Conservation (phyloP, 371 early-diverging fungal species). For the Syncephalis fuscata region DNA sequence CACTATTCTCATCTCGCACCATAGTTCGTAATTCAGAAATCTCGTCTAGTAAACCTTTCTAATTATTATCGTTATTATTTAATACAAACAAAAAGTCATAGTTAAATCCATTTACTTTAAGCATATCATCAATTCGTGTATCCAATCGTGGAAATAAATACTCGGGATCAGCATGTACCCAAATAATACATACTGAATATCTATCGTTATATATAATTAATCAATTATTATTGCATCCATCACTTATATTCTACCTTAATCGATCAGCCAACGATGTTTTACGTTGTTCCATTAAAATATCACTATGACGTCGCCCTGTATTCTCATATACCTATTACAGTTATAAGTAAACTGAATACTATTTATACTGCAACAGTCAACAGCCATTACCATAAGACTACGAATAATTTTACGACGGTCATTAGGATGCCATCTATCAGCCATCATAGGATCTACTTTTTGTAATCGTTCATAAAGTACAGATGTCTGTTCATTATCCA, state of each 20-base stretch:
- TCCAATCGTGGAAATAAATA: slow-evolving; percentile 60
- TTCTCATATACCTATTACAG: slow-evolving; percentile 37
- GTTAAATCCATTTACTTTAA: slow-evolving; percentile 22
- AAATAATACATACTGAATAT: slow-evolving; percentile 57
- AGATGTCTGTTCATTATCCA: slow-evolving; percentile 17
- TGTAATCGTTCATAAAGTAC: slow-evolving; percentile 38
- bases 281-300: slow-evolving; percentile 42
- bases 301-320: slow-evolving; percentile 59
- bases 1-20: slow-evolving; percentile 17
- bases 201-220: slow-evolving; percentile 6
- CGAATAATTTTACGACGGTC: slow-evolving; percentile 74
- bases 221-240: background rate
- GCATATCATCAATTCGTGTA: slow-evolving; percentile 73
- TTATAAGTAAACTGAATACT: background rate
- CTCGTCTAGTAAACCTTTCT: slow-evolving; percentile 67
- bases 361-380: background rate
- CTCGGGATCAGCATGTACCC: slow-evolving; percentile 62
- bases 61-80: background rate
- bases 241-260: slow-evolving; percentile 9
- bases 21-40: slow-evolving; percentile 43
- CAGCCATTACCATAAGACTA: slow-evolving; percentile 42
- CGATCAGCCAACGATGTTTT: slow-evolving; percentile 16
- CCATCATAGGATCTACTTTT: slow-evolving; percentile 74
- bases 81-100: background rate
- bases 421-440: slow-evolving; percentile 79